phyloP scores from a whole-genome alignment of 2,329 filamentous ascomycete species.

The Colletotrichum melonis region DNA sequence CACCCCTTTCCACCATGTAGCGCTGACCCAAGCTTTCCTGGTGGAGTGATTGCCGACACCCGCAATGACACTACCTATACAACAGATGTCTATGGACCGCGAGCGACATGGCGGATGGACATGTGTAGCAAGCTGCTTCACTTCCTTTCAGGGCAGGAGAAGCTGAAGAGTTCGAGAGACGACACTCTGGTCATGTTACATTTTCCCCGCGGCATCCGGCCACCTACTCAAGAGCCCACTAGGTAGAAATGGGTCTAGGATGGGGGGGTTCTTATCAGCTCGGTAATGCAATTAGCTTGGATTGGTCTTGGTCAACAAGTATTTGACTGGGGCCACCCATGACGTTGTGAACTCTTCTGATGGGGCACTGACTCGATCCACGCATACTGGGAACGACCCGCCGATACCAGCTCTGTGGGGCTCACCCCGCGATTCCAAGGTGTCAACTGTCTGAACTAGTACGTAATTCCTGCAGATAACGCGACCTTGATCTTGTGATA shows the following conservation, averaged over 20 bases:
- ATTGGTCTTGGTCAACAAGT: not conserved
- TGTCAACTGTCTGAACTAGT: slow-evolving; percentile 1
- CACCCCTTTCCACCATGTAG: not conserved
- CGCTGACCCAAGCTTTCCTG: not conserved
- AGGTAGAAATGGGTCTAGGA: not conserved
- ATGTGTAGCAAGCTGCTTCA: too few relatives aligned
- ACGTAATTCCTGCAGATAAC: slow-evolving; percentile 11
- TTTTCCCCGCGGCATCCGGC: not conserved
- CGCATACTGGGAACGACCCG: not conserved
- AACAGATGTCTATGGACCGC: too few relatives aligned
- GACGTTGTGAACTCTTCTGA: not conserved
- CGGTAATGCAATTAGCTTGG: not conserved
- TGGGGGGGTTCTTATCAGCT: not conserved
- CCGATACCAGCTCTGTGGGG: not conserved
- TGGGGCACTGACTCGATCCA: not conserved
- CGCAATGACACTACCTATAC: too few relatives aligned
- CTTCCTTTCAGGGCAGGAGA: not conserved
- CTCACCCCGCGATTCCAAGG: not conserved
- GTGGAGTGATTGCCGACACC: not conserved
- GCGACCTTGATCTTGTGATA: not conserved
- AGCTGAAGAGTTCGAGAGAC: not conserved
- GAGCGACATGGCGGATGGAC: too few relatives aligned
- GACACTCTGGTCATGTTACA: not conserved
- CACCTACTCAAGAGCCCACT: not conserved
- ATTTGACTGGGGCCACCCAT: not conserved